Base-by-base conservation (phyloP, 2,329 filamentous ascomycete species). In the Aureobasidium musti region DNA sequence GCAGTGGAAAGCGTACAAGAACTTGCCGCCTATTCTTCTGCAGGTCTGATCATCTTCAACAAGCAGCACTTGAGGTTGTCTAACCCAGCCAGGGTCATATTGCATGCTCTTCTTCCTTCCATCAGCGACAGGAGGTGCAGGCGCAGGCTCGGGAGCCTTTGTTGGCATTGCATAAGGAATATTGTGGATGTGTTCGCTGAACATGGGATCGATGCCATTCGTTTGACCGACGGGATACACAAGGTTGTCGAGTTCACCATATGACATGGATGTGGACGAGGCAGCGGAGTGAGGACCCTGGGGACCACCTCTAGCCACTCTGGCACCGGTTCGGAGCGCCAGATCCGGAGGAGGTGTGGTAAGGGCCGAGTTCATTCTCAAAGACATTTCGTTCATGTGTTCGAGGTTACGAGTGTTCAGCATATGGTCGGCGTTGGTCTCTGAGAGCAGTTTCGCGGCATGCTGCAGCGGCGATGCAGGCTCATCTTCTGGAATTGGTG, bases 161-260 rank as follows among this genome's bases (percentile, higher is more conserved):
- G 90, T 83, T 19, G 86, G 91, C 78, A 91, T 82, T 10, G 89
- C 83, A 75, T 97, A 98, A 0, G 93, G 92, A 66, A 97, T 96
- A 75, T 96, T 97, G 79, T 94, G 88, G 74, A 97, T 92, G 74
- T 97, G 92, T 72, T 97, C 93, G 72, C 91, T 90, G 75, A 94
- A 93, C 84, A 96, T 95, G 1, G 94, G 93, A 74, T 97, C 93
- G 71, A 97, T 97, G 63, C 93, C 93, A 70, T 96, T 91, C 0
- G 89, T 95, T 70, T 92, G 88, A 21, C 93, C 93, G 19, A 96
- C 92, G 0, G 94, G 93, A 75, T 97, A 98, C 11, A 97, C 92
- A 64, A 96, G 85, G 69, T 84, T 85, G 68, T 90, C 88, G 52
- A 89, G 77, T 65, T 90, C 87, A 17, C 81, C 81, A 45, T 83